Evolutionary conservation across 192 early-diverging fungal genomes (phyloP), one percentile per base, ranked within the genome.

Genomic region (Backusella sp.): DNA sequence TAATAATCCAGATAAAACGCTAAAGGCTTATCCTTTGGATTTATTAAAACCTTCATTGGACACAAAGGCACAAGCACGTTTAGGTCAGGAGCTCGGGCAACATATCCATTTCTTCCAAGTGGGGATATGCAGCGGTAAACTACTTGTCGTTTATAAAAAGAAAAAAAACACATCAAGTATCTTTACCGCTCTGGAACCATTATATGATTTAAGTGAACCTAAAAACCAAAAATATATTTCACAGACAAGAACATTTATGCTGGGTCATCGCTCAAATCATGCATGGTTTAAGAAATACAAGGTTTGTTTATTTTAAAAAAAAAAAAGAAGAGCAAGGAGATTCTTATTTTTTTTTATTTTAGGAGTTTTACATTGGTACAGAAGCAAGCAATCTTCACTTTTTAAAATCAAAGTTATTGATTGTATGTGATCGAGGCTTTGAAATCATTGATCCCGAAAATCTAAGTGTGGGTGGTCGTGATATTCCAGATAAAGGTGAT

Each of bases 361-460:
- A 96, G 91, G 95, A 99, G 79, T 96, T 96, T 79, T 98, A 98
- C 76, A 93, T 98, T 83, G 94, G 95, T 28, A 88, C 93, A 21
- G 96, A 98, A 84, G 88, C 94, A 14, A 93, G 85, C 35, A 92
- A 92, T 26, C 83, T 99, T 68, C 93, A 97, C 79, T 97, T 96
- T 78, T 84, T 97, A 75, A 92, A 91, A 39, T 91, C 91, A n/a
- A 95, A 92, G 36, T 81, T 99, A 30, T 93, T 91, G 80, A 93
- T 99, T 6, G 96, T 94, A 19, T 96, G 95, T 80, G 87, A 87
- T 36, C 96, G 96, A 76, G 97, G 97, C 1, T 99, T 99, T 83
- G 97, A 99, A 82, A 88, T 99, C 49, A 93, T 99, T 30, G 94
- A 98, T 80, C 82, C 94, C 59, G 91, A 94, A 5, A 92, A 94